Conservation (phyloP, 2,329 filamentous ascomycete genomes). For the Pestalotiopsis sp. region DNA sequence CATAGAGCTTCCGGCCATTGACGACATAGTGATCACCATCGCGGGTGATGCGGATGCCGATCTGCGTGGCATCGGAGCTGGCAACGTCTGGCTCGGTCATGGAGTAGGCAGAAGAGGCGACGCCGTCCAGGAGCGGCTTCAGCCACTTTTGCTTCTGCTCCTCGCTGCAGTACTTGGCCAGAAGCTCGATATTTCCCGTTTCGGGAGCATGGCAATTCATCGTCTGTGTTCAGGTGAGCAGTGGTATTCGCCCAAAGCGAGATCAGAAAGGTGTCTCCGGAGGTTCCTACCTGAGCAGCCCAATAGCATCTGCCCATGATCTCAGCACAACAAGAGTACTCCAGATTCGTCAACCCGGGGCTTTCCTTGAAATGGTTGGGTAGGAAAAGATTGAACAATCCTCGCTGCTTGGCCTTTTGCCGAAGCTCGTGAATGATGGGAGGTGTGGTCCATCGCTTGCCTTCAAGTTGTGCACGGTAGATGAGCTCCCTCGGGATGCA, state of each 20-base stretch:
- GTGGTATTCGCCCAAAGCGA: neutral
- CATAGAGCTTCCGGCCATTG: constrained; percentile 42
- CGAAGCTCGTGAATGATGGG: constrained; percentile 41
- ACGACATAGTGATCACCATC: constrained; percentile 39
- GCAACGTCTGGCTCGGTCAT: constrained; percentile 54
- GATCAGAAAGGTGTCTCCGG: neutral
- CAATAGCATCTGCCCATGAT: constrained; percentile 47
- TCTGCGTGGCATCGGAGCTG: constrained; percentile 51
- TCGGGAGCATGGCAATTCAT: constrained; percentile 49
- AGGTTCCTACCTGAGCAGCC: constrained; percentile 29
- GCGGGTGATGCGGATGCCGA: constrained; percentile 36
- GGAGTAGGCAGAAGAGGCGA: constrained; percentile 50
- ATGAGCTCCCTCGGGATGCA: constrained; percentile 44
- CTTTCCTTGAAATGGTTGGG: constrained; percentile 42
- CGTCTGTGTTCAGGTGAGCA: constrained; percentile 20
- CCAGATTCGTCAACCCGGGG: constrained; percentile 45
- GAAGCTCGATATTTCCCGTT: constrained; percentile 54
- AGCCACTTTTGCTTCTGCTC: constrained; percentile 53
- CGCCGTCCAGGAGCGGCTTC: constrained; percentile 47
- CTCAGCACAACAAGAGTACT: constrained; percentile 46
- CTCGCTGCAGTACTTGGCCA: constrained; percentile 51
- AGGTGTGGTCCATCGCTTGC: constrained; percentile 38
- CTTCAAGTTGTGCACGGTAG: constrained; percentile 39
- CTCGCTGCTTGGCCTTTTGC: constrained; percentile 40
- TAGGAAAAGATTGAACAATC: constrained; percentile 40